Base-by-base conservation (phyloP, 2,329 filamentous ascomycete genomes). In the Cadophora sp. region DNA sequence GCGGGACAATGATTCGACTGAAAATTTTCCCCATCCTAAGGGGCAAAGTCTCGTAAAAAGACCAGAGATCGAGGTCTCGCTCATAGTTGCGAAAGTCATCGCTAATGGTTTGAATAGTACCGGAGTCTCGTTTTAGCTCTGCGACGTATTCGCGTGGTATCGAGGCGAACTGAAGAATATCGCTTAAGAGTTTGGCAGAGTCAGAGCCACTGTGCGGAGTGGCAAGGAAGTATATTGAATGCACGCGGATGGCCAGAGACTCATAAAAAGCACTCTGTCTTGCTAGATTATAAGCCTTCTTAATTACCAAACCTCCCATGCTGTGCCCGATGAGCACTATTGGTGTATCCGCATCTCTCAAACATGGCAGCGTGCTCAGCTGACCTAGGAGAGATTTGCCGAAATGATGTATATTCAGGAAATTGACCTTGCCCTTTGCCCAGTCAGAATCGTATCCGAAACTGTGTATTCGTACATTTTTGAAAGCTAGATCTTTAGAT, bases 261-360 rank as follows among this genome's bases (percentile, higher is more conserved):
- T 68, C 24, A 40, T 62, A 71, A 7, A 65, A 59, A 3, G 65
- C 34, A 24, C 65, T 62, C 4, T 75, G 55, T 58, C 62, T 69
- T 12, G 74, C 71, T 5, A 77, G 60, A 12, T 73, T 74, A 55
- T 71, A 77, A 5, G 72, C 66, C 68, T 70, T 78, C 64, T 80
- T 80, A 6, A 80, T 76, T 1, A 80, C 76, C 1, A 80, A 65
- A 1, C 72, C 70, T 0, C 83, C 83, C 82, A 85, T 83, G 46
- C 79, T 81, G 68, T 85, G 83, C 1, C 75, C 81, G 14, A 84
- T 76, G 19, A 84, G 75, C 4, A 84, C 78, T 22, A 84, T 79
- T 1, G 76, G 77, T 9, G 76, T 76, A 68, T 74, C 61, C 24
- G 76, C 9, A 76, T 76, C 68, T 73, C 65, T 22, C n/a, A 69